Base-by-base conservation (phyloP, 768 basidiomycete species). In the Pleurotus ostreatus region DNA sequence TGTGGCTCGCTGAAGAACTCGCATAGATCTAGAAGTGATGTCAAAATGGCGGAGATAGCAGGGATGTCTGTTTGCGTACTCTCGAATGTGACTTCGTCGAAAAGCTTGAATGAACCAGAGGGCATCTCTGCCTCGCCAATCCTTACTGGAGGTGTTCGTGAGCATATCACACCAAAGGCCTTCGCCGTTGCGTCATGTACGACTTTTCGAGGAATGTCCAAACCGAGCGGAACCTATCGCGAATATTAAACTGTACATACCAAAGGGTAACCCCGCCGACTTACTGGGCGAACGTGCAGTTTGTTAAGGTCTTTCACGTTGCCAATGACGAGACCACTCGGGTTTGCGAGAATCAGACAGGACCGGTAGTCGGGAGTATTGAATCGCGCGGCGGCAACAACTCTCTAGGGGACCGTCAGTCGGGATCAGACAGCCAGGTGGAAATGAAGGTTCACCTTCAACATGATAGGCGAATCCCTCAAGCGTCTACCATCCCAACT, bases 281-380 rank as follows among this genome's bases (percentile, higher is more conserved):
- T 60, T 66, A 92, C 92, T 37, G 90, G 81, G 55, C 85, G 84
- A 46, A 95, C 84, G 62, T 95, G 89, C 67, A 94, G 77, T 67
- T 89, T 90, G 60, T 89, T 83, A 9, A 92, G 73, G 57, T 87
- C 80, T 30, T 75, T 71, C 11, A 92, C 78, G 4, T 72, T 72
- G 6, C 92, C 93, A 45, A 96, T 81, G 47, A 80, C 70, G 13
- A 94, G 68, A 0, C 78, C 72, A 4, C 74, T 73, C 0, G 77
- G 65, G 2, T 81, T 78, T 8, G 82, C 82, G 43, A 93, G 66
- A 18, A 89, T 62, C n/a, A 92, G 67, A 1, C 84, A 81, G 0
- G 77, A 73, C 20, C 70, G 67, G 70, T 83, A 85, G 5, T 64
- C 65, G 40, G 63, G 57, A 3, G 79, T 77, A 56, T 84, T 79